Base-by-base conservation (phyloP, 352 stramenopile species). In the Pythium oligandrum region DNA sequence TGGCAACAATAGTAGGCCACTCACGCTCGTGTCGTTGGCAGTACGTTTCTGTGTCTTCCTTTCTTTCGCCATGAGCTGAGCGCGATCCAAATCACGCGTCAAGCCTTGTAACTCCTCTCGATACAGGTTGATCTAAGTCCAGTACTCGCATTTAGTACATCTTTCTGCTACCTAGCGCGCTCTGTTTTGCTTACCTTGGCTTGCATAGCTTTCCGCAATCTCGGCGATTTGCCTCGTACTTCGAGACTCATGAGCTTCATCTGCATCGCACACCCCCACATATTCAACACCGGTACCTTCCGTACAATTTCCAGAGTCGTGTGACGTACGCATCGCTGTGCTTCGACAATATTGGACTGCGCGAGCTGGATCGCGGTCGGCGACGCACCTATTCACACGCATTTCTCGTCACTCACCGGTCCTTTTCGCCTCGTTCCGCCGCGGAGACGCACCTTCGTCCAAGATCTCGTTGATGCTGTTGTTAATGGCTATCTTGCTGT, bases 181-280 rank as follows among this genome's bases (percentile, higher is more conserved):
- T 34, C 11, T 36, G 32, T 17, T 30, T 44, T 8, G 10, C 43
- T 8, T 17, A 73, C 80, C 66, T 91, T 91, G 12, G 70, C 54
- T 51, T 91, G 81, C 81, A 91, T 89, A 4, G 68, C 71, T 58
- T 88, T 91, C 39, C 76, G 67, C 38, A 84, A 45, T 38, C 64
- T 75, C 3, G 78, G 78, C 12, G 70, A 51, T 49, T 84, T 78
- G 7, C 81, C 78, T 11, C 81, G 72, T 51, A 89, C 70, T 65
- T 89, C 78, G 51, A 89, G 68, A 40, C 75, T 84, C 81, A 92
- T 90, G 36, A 90, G 69, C 42, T 90, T 90, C 52, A 92, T 81
- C 78, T 90, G 52, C 35, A 26, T 26, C 17, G 17, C 17, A 26
- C 17, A 26, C 17, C 17, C 17, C 17, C 17, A 26, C 17, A 26